phyloP scores from a whole-genome alignment of 2,329 filamentous ascomycete genomes.

The Talaromyces sp. region DNA sequence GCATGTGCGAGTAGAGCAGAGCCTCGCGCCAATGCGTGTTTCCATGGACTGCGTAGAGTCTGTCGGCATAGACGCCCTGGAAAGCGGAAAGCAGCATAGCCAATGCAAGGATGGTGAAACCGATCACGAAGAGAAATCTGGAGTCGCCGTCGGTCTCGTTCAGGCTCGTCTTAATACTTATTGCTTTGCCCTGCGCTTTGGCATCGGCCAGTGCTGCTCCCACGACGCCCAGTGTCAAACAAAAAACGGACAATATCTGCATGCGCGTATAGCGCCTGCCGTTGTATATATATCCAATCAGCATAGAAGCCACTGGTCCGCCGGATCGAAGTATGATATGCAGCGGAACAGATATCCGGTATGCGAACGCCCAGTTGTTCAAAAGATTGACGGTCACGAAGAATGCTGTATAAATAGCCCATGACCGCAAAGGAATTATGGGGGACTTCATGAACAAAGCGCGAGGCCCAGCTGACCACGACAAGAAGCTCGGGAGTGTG shows the following conservation, averaged over 20 bases:
- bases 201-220: constrained; percentile 87
- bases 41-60: constrained; percentile 79
- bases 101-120: constrained; percentile 75
- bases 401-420: constrained; percentile 81
- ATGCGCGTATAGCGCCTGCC: constrained; percentile 70
- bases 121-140: constrained; percentile 48
- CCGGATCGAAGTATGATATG: constrained; percentile 96
- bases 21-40: constrained; percentile 87
- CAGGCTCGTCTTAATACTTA: constrained; percentile 20
- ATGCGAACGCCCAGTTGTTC: constrained; percentile 97
- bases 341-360: constrained; percentile 90
- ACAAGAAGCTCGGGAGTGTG: constrained; percentile 71
- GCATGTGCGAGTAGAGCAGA: constrained; percentile 77
- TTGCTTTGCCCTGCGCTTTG: constrained; percentile 61
- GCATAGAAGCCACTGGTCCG: constrained; percentile 91
- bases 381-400: constrained; percentile 93
- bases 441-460: constrained; percentile 72
- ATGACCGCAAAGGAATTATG: constrained; percentile 75
- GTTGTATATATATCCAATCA: constrained; percentile 80
- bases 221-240: constrained; percentile 82
- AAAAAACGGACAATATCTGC: constrained; percentile 73
- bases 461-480: constrained; percentile 52
- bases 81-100: constrained; percentile 87
- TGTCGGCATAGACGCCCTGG: constrained; percentile 93
- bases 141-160: constrained; percentile 23